Percentiles rank a stretch among this genome's conserved stretches.
phyloP scores from a whole-genome alignment of 2,329 filamentous ascomycete genomes.

The Cercospora zeina region DNA sequence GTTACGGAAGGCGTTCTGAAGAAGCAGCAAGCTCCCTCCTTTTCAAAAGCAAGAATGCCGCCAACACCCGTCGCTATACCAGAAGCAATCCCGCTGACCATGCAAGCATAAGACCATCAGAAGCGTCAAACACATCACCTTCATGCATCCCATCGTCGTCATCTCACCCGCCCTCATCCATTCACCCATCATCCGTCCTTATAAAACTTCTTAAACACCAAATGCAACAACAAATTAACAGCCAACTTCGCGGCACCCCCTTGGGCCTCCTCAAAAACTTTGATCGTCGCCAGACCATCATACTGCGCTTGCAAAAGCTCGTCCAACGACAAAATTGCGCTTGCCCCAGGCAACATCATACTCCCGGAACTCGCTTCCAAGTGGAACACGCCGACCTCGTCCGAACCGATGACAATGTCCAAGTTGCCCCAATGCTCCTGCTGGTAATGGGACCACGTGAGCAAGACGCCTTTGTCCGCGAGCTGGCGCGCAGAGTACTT shows the following conservation, averaged over 20 bases:
- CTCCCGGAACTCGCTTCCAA: slow-evolving; percentile 87
- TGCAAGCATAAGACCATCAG: slow-evolving; percentile 4
- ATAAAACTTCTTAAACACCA: slow-evolving; percentile 99
- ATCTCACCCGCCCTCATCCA: not conserved
- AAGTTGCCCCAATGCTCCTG: slow-evolving; percentile 87
- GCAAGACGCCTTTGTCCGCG: slow-evolving; percentile 88
- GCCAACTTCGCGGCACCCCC: slow-evolving; percentile 70
- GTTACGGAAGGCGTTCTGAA: not conserved
- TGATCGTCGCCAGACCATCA: slow-evolving; percentile 94
- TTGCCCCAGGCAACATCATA: slow-evolving; percentile 94
- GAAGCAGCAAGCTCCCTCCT: not conserved
- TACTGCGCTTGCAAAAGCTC: slow-evolving; percentile 95
- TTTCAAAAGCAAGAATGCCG: slow-evolving; percentile 1
- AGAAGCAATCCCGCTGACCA: not conserved
- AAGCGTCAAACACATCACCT: not conserved
- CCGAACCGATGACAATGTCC: slow-evolving; percentile 83
- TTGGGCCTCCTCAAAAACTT: slow-evolving; percentile 71
- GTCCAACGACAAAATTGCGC: slow-evolving; percentile 83
- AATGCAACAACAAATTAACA: slow-evolving; percentile 92
- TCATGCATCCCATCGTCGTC: not conserved
- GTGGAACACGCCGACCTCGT: slow-evolving; percentile 90
- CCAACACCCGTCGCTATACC: slow-evolving; percentile 14
- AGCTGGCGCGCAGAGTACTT: slow-evolving; percentile 92
- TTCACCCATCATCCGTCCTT: slow-evolving; percentile 41
- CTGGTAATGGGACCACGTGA: slow-evolving; percentile 81